phyloP scores from a whole-genome alignment of 192 early-diverging fungal species.

The Coemansia sp. region DNA sequence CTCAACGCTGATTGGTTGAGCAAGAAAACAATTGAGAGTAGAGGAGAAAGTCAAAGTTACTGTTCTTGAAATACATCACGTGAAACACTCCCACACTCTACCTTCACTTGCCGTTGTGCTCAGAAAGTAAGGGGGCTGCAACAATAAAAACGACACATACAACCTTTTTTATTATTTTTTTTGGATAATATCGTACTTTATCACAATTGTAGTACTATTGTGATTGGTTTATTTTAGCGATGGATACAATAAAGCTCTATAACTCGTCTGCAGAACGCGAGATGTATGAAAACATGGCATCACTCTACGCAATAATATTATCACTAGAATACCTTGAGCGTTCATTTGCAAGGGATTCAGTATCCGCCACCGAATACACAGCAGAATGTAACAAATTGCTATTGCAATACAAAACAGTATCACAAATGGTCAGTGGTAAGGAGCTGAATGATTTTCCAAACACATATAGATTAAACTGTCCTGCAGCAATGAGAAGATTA shows the following conservation, averaged over 20 bases:
- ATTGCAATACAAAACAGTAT: constrained; percentile 83
- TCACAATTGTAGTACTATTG: not conserved
- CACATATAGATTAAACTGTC: constrained; percentile 66
- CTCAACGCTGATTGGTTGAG: too few species aligned
- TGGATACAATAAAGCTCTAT: constrained; percentile 77
- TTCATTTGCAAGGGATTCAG: constrained; percentile 86
- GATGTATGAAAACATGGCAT: constrained; percentile 87
- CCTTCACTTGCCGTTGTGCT: too few species aligned
- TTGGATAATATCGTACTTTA: not conserved
- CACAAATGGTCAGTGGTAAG: constrained; percentile 33
- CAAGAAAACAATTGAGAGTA: too few species aligned
- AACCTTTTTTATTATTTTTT: not conserved
- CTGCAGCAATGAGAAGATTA: constrained; percentile 81
- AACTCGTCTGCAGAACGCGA: constrained; percentile 83
- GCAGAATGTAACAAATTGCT: constrained; percentile 86
- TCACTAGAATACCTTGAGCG: constrained; percentile 89
- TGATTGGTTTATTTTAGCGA: not conserved
- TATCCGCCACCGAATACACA: constrained; percentile 86
- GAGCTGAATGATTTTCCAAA: constrained; percentile 59
- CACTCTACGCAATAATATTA: constrained; percentile 89
- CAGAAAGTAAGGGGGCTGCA: too few species aligned
- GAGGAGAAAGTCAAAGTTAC: too few species aligned
- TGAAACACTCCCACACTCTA: too few species aligned
- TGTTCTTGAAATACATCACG: too few species aligned
- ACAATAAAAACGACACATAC: too few species aligned